phyloP scores from a whole-genome alignment of 352 stramenopile genomes.

The Phytophthora fragariaefolia region DNA sequence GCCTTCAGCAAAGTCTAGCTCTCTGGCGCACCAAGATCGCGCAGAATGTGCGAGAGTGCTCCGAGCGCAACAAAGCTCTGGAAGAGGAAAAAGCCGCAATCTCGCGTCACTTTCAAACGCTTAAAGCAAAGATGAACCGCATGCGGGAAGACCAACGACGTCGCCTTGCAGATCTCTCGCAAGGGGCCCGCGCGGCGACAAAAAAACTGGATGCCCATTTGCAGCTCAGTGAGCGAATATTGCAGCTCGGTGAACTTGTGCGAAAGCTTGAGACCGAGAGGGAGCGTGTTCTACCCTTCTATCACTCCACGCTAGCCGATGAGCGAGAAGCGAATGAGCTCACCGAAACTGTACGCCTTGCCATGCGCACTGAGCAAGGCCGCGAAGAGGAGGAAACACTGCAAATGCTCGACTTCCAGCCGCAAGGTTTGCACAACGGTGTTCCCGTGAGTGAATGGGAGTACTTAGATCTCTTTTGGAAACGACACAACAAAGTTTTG shows the following conservation, averaged over 20 bases:
- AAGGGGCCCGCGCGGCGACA: conserved; percentile 81
- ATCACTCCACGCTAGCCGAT: conserved; percentile 61
- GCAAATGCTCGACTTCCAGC: conserved; percentile 54
- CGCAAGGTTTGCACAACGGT: conserved; percentile 61
- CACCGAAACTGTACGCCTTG: conserved; percentile 64
- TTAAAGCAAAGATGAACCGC: conserved; percentile 92
- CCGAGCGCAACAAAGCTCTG: conserved; percentile 89
- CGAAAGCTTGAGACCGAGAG: conserved; percentile 93
- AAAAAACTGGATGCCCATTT: conserved; percentile 72
- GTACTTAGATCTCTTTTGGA: conserved; percentile 93
- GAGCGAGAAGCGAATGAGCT: conserved; percentile 69
- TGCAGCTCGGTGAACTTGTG: conserved; percentile 90
- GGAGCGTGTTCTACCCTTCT: conserved; percentile 92
- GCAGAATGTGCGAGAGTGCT: conserved; percentile 90
- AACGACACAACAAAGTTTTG: conserved; percentile 95
- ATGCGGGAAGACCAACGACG: conserved; percentile 87
- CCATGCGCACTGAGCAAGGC: conserved; percentile 40
- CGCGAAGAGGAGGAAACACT: conserved; percentile 47
- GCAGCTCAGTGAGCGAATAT: conserved; percentile 82
- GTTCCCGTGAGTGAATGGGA: conserved; percentile 78
- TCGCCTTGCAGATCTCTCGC: conserved; percentile 83
- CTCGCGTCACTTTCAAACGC: conserved; percentile 77
- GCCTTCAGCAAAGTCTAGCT: conserved; percentile 88
- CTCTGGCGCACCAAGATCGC: conserved; percentile 93
- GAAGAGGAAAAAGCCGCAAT: conserved; percentile 92